phyloP scores from a whole-genome alignment of 805 yeast species.

The Spathaspora hagerdaliae region DNA sequence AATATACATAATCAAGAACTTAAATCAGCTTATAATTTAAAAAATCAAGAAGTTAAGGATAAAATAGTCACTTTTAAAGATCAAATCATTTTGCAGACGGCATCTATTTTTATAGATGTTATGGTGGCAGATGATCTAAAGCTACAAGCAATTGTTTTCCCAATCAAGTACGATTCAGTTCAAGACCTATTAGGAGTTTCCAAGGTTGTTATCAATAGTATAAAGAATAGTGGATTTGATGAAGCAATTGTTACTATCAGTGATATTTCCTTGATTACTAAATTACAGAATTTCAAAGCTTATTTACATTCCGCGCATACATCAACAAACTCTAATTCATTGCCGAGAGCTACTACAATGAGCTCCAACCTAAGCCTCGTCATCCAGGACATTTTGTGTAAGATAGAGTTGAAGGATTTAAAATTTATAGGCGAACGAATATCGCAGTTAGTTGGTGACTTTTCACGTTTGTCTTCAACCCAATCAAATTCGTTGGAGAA shows the following conservation, averaged over 20 bases:
- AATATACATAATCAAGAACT: neutral
- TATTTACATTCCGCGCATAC: conserved; percentile 12
- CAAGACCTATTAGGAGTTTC: conserved; percentile 29
- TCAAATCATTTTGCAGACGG: conserved; percentile 37
- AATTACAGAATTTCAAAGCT: conserved; percentile 21
- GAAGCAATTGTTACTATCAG: conserved; percentile 17
- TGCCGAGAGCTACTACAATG: conserved; percentile 16
- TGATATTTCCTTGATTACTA: conserved; percentile 21
- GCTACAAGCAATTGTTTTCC: conserved; percentile 32
- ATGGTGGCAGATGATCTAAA: conserved; percentile 12
- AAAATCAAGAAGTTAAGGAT: neutral
- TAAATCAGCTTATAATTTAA: neutral
- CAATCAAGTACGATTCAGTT: conserved; percentile 40
- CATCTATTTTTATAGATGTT: conserved; percentile 27
- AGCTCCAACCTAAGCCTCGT: conserved; percentile 13
- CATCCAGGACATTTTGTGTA: conserved; percentile 12
- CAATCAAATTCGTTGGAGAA: conserved; percentile 5
- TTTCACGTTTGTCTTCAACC: conserved; percentile 2
- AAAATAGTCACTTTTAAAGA: neutral
- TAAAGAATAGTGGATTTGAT: conserved; percentile 4
- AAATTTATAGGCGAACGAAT: conserved; percentile 7
- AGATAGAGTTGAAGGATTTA: conserved; percentile 8
- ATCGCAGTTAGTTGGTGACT: conserved; percentile 6
- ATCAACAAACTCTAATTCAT: conserved; percentile 7
- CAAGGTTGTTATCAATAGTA: conserved; percentile 21